Percentiles rank a stretch among this genome's conserved stretches.
These are phyloP conservation scores for Metschnikowia similis DNA, from an alignment of 805 yeast genomes.

Conservation along the genomic window DNA sequence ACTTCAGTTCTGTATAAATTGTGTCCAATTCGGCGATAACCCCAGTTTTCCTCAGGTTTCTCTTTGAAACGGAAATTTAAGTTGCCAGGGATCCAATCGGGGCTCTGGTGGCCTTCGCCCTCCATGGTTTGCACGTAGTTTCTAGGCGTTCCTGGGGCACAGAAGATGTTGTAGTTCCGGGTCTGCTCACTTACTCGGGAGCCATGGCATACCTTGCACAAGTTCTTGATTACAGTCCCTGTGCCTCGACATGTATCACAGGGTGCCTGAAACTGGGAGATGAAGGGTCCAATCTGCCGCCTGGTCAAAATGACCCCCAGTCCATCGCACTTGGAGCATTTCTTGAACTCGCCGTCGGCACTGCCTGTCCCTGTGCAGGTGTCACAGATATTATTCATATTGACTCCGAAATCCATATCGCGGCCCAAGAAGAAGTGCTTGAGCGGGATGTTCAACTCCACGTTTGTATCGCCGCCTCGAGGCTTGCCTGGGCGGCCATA, in stretches of 20 bases:
- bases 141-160: conserved; percentile 70
- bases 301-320: conserved; percentile 61
- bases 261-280: conserved; percentile 73
- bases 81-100: conserved; percentile 82
- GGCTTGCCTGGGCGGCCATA: conserved; percentile 33
- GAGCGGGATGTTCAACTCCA: conserved; percentile 53
- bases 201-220: conserved; percentile 73
- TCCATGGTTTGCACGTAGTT: conserved; percentile 52
- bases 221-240: conserved; percentile 61
- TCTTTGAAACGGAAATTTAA: conserved; percentile 61
- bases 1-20: conserved; percentile 79
- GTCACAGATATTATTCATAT: conserved; percentile 71
- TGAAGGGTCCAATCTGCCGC: conserved; percentile 83
- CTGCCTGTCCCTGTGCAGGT: conserved; percentile 84
- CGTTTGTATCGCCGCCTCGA: conserved; percentile 60
- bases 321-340: conserved; percentile 72
- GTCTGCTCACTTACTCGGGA: conserved; percentile 52
- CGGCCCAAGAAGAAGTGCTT: conserved; percentile 70
- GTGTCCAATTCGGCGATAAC: conserved; percentile 76
- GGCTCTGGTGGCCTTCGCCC: conserved; percentile 82
- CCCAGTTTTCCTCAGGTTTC: conserved; percentile 55
- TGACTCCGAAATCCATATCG: conserved; percentile 53
- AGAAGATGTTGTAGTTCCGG: conserved; percentile 55
- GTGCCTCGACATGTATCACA: conserved; percentile 81
- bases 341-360: conserved; percentile 64